These are phyloP conservation scores for Leccinum uliginosum DNA, from an alignment of 768 basidiomycete genomes.

Conservation along the genomic window DNA sequence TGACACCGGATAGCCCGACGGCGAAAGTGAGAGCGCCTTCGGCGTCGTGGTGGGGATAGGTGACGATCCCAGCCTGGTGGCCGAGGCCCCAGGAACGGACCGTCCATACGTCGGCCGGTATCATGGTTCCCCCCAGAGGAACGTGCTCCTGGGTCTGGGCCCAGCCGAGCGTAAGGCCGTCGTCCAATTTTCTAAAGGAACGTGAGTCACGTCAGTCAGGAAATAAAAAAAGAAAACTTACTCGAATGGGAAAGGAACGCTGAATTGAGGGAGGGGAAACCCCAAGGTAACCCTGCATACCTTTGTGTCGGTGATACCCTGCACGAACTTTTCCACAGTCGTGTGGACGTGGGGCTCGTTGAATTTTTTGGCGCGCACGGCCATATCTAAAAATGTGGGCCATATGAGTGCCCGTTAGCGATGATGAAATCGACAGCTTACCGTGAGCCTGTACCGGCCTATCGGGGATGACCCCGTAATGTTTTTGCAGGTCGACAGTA, in stretches of 20 bases:
- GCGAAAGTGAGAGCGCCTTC: not conserved
- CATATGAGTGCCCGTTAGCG: no score
- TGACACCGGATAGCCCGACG: not conserved
- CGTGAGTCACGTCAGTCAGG: not conserved
- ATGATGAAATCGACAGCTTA: not conserved
- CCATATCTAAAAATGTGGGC: not conserved
- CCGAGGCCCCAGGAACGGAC: not conserved
- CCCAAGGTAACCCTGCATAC: not conserved
- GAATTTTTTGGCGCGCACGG: not conserved
- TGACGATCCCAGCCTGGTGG: not conserved
- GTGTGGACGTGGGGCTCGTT: not conserved
- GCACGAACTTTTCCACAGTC: not conserved
- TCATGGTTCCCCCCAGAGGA: accelerated
- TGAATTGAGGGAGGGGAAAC: not conserved
- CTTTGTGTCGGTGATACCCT: not conserved
- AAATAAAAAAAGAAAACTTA: not conserved
- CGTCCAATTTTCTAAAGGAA: not conserved
- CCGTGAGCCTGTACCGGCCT: not conserved
- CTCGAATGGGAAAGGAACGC: not conserved
- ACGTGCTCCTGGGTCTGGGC: not conserved
- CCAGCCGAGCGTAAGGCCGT: not conserved
- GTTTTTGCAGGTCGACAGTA: not conserved
- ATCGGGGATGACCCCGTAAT: not conserved
- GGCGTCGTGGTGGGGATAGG: not conserved
- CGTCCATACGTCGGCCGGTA: not conserved